These are phyloP conservation scores for Penicillium argentinense DNA, from an alignment of 495 filamentous ascomycete genomes.

Conservation along the genomic window DNA sequence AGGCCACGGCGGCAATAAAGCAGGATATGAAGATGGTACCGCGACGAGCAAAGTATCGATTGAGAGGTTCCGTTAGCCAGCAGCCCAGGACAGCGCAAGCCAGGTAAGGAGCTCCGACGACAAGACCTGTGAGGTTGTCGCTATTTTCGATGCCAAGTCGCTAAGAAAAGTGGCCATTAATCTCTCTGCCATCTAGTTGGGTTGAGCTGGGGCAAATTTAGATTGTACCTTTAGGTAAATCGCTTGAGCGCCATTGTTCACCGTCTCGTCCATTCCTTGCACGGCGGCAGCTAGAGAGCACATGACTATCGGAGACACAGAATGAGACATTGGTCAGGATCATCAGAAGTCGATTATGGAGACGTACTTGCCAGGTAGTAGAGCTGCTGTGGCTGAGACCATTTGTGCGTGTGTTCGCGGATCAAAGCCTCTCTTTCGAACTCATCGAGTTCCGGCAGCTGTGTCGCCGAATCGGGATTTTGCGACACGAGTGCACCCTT, in stretches of 20 bases:
- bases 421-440: constrained; percentile 43
- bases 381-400: constrained; percentile 55
- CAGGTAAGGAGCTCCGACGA: constrained; percentile 48
- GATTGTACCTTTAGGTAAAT: constrained; percentile 53
- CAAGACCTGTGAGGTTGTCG: constrained; percentile 42
- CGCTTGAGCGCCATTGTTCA: constrained; percentile 74
- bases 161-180: constrained; percentile 13
- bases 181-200: not conserved
- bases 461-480: constrained; percentile 38
- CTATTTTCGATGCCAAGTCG: constrained; percentile 31
- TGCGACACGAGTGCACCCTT: constrained; percentile 58
- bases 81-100: constrained; percentile 47
- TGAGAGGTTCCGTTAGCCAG: constrained; percentile 57
- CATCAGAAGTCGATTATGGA: not conserved
- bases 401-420: constrained; percentile 54
- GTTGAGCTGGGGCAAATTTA: not conserved
- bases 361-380: constrained; percentile 55
- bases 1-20: constrained; percentile 46
- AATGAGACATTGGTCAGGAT: constrained; percentile 2
- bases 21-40: constrained; percentile 59
- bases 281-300: constrained; percentile 53
- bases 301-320: constrained; percentile 23
- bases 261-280: constrained; percentile 73
- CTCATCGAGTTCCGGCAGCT: constrained; percentile 44
- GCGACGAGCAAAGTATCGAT: constrained; percentile 54